phyloP scores from a whole-genome alignment of 345 rosid genomes.

The Acer campestre region DNA sequence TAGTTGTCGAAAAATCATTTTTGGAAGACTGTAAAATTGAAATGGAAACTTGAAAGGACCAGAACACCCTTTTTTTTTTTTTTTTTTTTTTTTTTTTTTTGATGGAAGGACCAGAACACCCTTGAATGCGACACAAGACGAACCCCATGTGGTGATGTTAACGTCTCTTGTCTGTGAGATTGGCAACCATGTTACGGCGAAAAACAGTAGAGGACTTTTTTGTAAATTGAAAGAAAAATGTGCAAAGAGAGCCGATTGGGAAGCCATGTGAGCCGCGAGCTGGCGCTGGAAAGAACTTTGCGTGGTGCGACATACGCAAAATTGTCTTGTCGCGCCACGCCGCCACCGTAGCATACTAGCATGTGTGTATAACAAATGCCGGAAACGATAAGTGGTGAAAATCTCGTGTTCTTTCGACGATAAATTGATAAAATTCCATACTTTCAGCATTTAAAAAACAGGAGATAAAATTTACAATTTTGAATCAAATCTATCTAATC shows the following conservation, averaged over 20 bases:
- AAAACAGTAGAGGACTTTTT: not conserved
- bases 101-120: constrained; percentile 19
- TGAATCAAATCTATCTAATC: too few species aligned
- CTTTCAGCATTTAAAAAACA: too few species aligned
- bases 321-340: too few species aligned
- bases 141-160: not conserved
- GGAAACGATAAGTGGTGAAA: too few species aligned
- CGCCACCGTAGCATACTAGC: too few species aligned
- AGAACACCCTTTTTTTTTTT: constrained; percentile 20
- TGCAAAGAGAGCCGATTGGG: not conserved
- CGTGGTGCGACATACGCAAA: constrained; percentile 26
- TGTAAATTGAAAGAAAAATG: not conserved
- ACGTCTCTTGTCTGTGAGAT: not conserved
- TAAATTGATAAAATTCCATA: too few species aligned
- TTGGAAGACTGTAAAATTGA: constrained; percentile 18
- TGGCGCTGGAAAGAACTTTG: constrained; percentile 10
- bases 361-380: too few species aligned
- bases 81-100: too few species aligned
- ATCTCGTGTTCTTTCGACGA: too few species aligned
- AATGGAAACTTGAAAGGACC: constrained; percentile 8
- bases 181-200: not conserved
- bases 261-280: constrained; percentile 25
- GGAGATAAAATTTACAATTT: too few species aligned
- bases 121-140: constrained; percentile 9
- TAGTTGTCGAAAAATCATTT: constrained; percentile 55